Conservation (phyloP, 1,284 basidiomycete species). For the Boletus albobrunnescens region DNA sequence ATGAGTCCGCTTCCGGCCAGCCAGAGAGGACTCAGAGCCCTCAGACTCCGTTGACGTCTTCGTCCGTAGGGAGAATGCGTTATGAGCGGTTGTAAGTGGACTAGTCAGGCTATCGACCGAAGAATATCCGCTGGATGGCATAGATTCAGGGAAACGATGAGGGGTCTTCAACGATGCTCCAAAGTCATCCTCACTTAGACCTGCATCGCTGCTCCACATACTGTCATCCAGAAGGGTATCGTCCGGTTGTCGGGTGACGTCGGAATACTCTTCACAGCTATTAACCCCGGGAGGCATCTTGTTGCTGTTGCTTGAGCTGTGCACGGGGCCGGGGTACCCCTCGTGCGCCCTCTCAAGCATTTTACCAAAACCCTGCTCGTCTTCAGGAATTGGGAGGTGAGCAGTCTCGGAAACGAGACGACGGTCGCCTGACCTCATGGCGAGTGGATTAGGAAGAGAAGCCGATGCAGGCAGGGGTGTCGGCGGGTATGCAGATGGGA, state of each 20-base stretch:
- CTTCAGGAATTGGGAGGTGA: conserved; percentile 33
- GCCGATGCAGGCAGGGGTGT: conserved; percentile 38
- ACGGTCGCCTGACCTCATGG: conserved; percentile 9
- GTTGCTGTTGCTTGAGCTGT: conserved; percentile 53
- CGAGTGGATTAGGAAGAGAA: conserved; percentile 18
- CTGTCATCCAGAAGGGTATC: conserved; percentile 23
- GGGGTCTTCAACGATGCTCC: conserved; percentile 66
- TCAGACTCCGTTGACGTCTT: conserved; percentile 43
- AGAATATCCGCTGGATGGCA: conserved; percentile 35
- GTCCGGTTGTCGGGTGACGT: conserved; percentile 16
- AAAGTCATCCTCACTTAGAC: conserved; percentile 49
- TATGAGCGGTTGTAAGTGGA: conserved; percentile 43
- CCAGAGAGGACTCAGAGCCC: conserved; percentile 36
- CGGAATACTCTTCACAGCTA: conserved; percentile 9
- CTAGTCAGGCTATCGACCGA: conserved; percentile 40
- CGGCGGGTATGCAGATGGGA: conserved; percentile 50
- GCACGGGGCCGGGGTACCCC: conserved; percentile 54
- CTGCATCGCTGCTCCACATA: conserved; percentile 27
- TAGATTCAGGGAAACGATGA: conserved; percentile 26
- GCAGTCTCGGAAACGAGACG: conserved; percentile 17
- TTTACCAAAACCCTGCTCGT: conserved; percentile 52
- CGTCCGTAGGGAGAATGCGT: conserved; percentile 44
- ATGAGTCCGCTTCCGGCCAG: conserved; percentile 35
- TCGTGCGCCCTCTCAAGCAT: conserved; percentile 64
- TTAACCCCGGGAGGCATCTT: conserved; percentile 9